phyloP scores from a whole-genome alignment of 2,329 filamentous ascomycete species.

The Ustulina deusta region DNA sequence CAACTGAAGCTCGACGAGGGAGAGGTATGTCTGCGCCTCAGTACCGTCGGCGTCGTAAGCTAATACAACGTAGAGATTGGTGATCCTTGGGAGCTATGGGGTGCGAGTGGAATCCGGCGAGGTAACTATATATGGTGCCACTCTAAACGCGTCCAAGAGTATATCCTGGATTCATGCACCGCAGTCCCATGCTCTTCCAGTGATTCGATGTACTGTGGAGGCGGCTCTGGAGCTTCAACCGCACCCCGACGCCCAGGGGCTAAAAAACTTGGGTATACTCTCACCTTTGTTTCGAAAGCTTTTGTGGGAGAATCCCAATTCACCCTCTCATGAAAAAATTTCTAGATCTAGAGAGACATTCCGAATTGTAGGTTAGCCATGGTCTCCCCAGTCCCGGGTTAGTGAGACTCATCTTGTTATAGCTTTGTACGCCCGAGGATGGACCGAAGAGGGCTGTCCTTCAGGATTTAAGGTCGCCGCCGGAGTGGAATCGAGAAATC shows the following conservation, averaged over 20 bases:
- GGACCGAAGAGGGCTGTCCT: slow-evolving; percentile 62
- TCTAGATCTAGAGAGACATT: slow-evolving; percentile 54
- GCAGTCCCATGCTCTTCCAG: slow-evolving; percentile 76
- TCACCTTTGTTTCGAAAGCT: slow-evolving; percentile 76
- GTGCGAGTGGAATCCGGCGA: slow-evolving; percentile 71
- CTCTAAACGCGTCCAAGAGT: slow-evolving; percentile 61
- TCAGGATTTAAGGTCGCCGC: slow-evolving; percentile 67
- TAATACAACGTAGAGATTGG: slow-evolving; percentile 62
- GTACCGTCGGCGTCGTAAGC: slow-evolving; percentile 7
- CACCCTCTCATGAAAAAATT: slow-evolving; percentile 45
- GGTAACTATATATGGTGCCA: slow-evolving; percentile 74
- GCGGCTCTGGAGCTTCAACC: slow-evolving; percentile 67
- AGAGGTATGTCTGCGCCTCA: slow-evolving; percentile 47
- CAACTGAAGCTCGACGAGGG: slow-evolving; percentile 46
- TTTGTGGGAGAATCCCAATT: slow-evolving; percentile 65
- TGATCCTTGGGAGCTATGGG: slow-evolving; percentile 76
- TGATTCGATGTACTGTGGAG: slow-evolving; percentile 67
- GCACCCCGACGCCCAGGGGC: slow-evolving; percentile 59
- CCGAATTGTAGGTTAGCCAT: slow-evolving; percentile 59
- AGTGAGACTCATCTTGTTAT: slow-evolving; percentile 43
- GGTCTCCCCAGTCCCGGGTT: neutral
- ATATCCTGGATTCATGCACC: slow-evolving; percentile 73
- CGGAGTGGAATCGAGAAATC: slow-evolving; percentile 72
- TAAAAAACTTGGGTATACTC: slow-evolving; percentile 68
- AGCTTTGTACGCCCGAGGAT: slow-evolving; percentile 68